These are phyloP conservation scores for Pestalotiopsis fici DNA, from an alignment of 2,329 filamentous ascomycete genomes.

Conservation along the genomic window DNA sequence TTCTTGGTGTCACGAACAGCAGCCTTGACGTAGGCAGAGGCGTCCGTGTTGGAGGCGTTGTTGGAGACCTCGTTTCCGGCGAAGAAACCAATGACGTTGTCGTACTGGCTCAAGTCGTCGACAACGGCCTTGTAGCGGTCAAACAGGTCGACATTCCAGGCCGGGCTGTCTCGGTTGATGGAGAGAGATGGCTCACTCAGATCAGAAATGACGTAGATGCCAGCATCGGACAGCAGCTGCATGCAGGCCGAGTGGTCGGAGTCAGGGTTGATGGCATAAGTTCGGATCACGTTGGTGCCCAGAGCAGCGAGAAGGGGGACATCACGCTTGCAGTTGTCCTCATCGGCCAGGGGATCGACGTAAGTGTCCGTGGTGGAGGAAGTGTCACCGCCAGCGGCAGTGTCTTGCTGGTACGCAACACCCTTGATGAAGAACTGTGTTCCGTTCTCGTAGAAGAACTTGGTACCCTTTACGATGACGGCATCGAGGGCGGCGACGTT, in stretches of 20 bases:
- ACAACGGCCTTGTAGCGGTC: conserved; percentile 71
- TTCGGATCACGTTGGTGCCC: conserved; percentile 74
- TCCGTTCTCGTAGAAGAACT: conserved; percentile 71
- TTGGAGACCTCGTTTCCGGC: conserved; percentile 83
- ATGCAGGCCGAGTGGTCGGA: conserved; percentile 71
- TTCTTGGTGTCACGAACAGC: conserved; percentile 79
- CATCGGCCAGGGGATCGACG: conserved; percentile 69
- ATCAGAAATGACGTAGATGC: conserved; percentile 79
- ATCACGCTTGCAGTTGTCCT: conserved; percentile 66
- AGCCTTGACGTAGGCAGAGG: conserved; percentile 79
- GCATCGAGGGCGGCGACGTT: conserved; percentile 27
- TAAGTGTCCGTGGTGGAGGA: conserved; percentile 47
- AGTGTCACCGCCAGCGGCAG: conserved; percentile 39
- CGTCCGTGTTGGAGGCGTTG: conserved; percentile 70
- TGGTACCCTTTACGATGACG: conserved; percentile 33
- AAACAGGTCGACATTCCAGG: conserved; percentile 71
- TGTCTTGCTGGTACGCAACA: conserved; percentile 75
- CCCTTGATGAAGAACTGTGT: conserved; percentile 64
- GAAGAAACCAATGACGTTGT: conserved; percentile 81
- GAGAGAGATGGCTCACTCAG: conserved; percentile 69
- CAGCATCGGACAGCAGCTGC: conserved; percentile 66
- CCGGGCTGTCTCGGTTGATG: conserved; percentile 67
- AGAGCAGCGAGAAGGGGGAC: conserved; percentile 67
- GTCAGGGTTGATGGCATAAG: conserved; percentile 73
- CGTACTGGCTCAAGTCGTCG: conserved; percentile 68